Percentiles rank a stretch among this genome's conserved stretches.
Evolutionary conservation across 768 basidiomycete genomes (phyloP).

Genomic region (Phaeolepiota aurea): DNA sequence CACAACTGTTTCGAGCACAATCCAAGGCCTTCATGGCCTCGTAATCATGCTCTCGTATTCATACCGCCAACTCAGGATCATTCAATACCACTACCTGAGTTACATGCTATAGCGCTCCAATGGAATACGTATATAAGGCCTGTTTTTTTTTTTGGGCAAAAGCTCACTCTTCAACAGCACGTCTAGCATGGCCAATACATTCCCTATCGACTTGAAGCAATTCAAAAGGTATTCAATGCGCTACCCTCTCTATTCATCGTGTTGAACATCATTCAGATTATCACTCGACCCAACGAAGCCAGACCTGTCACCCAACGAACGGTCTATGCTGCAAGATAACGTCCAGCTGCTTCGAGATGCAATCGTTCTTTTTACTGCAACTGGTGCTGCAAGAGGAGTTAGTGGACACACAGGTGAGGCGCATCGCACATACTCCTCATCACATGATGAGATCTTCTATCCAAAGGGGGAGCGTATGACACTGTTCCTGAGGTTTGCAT

Average conservation of each 20-base stretch:
- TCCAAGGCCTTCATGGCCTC: no score
- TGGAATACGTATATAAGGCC: background rate
- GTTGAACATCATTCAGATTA: slow-evolving; percentile 28
- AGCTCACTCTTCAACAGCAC: slow-evolving; percentile 4
- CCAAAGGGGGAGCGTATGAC: slow-evolving; percentile 53
- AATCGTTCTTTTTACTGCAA: slow-evolving; percentile 81
- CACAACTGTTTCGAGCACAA: no score
- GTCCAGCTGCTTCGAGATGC: slow-evolving; percentile 79
- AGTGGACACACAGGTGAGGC: slow-evolving; percentile 73
- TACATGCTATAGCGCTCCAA: no score
- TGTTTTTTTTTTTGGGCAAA: background rate
- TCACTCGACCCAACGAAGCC: slow-evolving; percentile 69
- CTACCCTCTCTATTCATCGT: background rate
- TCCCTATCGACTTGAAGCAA: slow-evolving; percentile 72
- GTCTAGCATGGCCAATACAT: slow-evolving; percentile 29
- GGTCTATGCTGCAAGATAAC: slow-evolving; percentile 49
- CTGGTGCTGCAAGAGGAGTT: slow-evolving; percentile 78
- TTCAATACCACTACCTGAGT: background rate
- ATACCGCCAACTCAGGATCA: background rate
- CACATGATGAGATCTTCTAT: slow-evolving; percentile 1
- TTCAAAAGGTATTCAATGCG: slow-evolving; percentile 52
- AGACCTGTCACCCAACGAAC: slow-evolving; percentile 54
- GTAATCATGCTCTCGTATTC: no score
- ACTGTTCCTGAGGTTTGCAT: slow-evolving; percentile 85
- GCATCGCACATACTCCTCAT: background rate